phyloP scores from a whole-genome alignment of 2,329 filamentous ascomycete species.

The Xylariales sp. region DNA sequence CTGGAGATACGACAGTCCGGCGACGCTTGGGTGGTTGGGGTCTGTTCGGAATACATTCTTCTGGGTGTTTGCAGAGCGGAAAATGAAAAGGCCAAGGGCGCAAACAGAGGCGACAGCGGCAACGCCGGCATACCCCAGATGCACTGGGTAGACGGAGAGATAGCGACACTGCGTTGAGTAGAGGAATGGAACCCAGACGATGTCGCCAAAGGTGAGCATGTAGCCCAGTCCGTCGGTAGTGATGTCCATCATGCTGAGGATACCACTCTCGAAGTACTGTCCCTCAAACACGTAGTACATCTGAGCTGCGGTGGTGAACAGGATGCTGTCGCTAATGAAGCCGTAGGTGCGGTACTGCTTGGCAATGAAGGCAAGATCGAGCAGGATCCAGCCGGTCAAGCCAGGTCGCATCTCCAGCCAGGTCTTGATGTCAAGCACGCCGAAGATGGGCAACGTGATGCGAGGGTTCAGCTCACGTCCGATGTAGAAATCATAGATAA shows the following conservation, averaged over 20 bases:
- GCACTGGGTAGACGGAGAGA: constrained; percentile 73
- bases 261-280: constrained; percentile 81
- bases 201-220: constrained; percentile 90
- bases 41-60: constrained; percentile 93
- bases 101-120: constrained; percentile 64
- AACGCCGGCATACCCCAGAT: constrained; percentile 67
- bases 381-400: constrained; percentile 80
- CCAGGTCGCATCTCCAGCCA: constrained; percentile 91
- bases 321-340: constrained; percentile 78
- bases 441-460: constrained; percentile 70
- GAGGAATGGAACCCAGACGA: constrained; percentile 88
- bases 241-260: constrained; percentile 92
- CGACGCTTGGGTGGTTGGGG: constrained; percentile 72
- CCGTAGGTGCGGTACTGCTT: constrained; percentile 86
- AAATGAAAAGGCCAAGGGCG: constrained; percentile 76
- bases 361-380: constrained; percentile 80
- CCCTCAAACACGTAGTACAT: constrained; percentile 79
- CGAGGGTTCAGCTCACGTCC: constrained; percentile 93
- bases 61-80: constrained; percentile 89
- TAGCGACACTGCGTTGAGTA: constrained; percentile 85
- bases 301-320: constrained; percentile 75
- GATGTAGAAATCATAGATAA: constrained; percentile 95
- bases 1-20: constrained; percentile 80
- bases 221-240: constrained; percentile 90
- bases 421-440: constrained; percentile 84